Percentiles rank a stretch among this genome's conserved stretches.
These are phyloP conservation scores for Phytophthora foliorum DNA, from an alignment of 352 stramenopile species.

Conservation along the genomic window DNA sequence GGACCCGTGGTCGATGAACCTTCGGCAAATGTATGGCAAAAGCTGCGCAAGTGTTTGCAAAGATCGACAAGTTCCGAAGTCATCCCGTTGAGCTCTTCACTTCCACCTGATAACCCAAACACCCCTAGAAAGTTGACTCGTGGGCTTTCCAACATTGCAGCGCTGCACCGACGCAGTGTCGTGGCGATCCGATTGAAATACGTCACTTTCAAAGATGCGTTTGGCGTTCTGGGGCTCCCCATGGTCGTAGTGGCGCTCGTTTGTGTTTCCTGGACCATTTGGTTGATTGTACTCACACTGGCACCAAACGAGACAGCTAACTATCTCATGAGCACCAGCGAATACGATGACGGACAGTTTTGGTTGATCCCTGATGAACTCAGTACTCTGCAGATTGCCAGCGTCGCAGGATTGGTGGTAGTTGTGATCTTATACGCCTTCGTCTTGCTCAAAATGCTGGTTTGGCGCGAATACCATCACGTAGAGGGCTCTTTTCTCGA, in stretches of 20 bases:
- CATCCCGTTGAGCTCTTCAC: slow-evolving; percentile 1
- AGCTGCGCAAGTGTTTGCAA: neutral
- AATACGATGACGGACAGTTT: slow-evolving; percentile 47
- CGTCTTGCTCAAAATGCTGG: slow-evolving; percentile 39
- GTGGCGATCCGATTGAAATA: slow-evolving; percentile 16
- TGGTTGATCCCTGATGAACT: slow-evolving; percentile 46
- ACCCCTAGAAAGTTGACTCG: neutral
- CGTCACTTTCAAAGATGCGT: slow-evolving; percentile 38
- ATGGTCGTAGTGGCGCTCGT: slow-evolving; percentile 37
- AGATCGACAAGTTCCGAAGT: slow-evolving; percentile 13
- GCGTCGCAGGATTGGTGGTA: slow-evolving; percentile 16
- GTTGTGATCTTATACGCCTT: slow-evolving; percentile 19
- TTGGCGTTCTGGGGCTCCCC: slow-evolving; percentile 23
- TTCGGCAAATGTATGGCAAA: neutral
- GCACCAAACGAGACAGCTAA: slow-evolving; percentile 46
- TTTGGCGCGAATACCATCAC: slow-evolving; percentile 30
- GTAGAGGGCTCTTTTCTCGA: slow-evolving; percentile 14
- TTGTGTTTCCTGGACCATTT: slow-evolving; percentile 41
- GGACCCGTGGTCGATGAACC: neutral
- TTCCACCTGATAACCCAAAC: neutral
- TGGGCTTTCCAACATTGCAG: neutral
- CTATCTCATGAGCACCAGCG: slow-evolving; percentile 44
- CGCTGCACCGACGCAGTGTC: slow-evolving; percentile 14
- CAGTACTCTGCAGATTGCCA: slow-evolving; percentile 11
- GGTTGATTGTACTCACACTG: slow-evolving; percentile 39